Evolutionary conservation across 2,329 filamentous ascomycete species (phyloP).

Genomic region (Fusarium multiceps): DNA sequence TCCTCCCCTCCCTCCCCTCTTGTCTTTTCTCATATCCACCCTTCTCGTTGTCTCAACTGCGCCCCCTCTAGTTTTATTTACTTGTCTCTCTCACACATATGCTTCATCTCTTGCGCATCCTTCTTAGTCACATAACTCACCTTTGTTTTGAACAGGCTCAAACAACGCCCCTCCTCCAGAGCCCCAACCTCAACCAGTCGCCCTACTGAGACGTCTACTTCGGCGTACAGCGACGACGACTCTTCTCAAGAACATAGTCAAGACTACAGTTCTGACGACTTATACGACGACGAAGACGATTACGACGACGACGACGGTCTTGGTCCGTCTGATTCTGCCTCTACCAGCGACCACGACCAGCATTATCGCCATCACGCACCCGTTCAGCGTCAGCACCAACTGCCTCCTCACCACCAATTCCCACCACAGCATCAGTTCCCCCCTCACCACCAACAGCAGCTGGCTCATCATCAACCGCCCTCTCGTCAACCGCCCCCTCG

Average conservation of each 20-base stretch:
- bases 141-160: slow-evolving; percentile 41
- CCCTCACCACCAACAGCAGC: slow-evolving; percentile 52
- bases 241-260: slow-evolving; percentile 49
- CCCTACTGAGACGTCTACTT: slow-evolving; percentile 46
- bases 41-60: slow-evolving; percentile 33
- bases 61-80: slow-evolving; percentile 35
- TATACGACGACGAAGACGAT: slow-evolving; percentile 49
- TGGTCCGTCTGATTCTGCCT: slow-evolving; percentile 70
- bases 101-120: slow-evolving; percentile 16
- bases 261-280: slow-evolving; percentile 52
- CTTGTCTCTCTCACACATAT: slow-evolving; percentile 24
- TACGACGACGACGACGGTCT: slow-evolving; percentile 59
- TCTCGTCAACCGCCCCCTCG: slow-evolving; percentile 47
- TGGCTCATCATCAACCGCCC: slow-evolving; percentile 45
- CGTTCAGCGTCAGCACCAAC: slow-evolving; percentile 48
- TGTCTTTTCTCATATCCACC: slow-evolving; percentile 27
- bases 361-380: slow-evolving; percentile 48
- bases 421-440: slow-evolving; percentile 50
- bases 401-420: slow-evolving; percentile 46
- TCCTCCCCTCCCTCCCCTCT: slow-evolving; percentile 29
- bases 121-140: slow-evolving; percentile 35
- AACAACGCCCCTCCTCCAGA: slow-evolving; percentile 45
- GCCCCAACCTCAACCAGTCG: slow-evolving; percentile 41
- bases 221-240: slow-evolving; percentile 54
- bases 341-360: slow-evolving; percentile 46